phyloP scores from a whole-genome alignment of 108 stramenopile species.

The Discostella stelligeroides region DNA sequence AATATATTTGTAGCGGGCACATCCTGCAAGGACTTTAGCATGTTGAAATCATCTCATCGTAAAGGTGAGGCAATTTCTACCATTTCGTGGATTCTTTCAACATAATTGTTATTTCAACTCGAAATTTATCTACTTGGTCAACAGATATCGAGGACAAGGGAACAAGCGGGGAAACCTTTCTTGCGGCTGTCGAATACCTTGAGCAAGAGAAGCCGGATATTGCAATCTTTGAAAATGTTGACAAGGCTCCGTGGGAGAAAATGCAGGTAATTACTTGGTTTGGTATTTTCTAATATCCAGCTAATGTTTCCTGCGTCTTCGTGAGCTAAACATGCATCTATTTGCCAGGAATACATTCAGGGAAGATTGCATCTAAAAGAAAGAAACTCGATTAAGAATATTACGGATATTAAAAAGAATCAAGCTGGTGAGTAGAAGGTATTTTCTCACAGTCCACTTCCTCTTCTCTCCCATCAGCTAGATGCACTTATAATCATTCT shows the following conservation, averaged over 20 bases:
- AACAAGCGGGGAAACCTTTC: conserved; percentile 69
- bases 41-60: conserved; percentile 56
- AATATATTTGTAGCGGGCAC: conserved; percentile 81
- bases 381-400: conserved; percentile 44
- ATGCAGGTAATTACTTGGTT: no score
- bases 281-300: no score
- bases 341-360: conserved; percentile 75
- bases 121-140: neutral
- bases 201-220: conserved; percentile 51
- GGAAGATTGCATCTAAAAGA: conserved; percentile 49
- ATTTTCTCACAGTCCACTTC: neutral
- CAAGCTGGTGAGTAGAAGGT: conserved; percentile 4
- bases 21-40: conserved; percentile 75
- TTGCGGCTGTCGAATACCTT: conserved; percentile 68
- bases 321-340: no score
- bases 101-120: neutral
- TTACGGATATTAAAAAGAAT: conserved; percentile 35
- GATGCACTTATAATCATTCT: neutral
- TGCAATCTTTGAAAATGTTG: conserved; percentile 78
- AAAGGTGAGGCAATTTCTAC: conserved; percentile 16
- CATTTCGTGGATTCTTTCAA: no score
- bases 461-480: neutral
- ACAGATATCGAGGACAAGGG: conserved; percentile 81
- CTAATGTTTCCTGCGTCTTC: no score
- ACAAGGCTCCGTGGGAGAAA: conserved; percentile 68